Base-by-base conservation (phyloP, 148 eudicot genomes). In the Bassia scoparia region DNA sequence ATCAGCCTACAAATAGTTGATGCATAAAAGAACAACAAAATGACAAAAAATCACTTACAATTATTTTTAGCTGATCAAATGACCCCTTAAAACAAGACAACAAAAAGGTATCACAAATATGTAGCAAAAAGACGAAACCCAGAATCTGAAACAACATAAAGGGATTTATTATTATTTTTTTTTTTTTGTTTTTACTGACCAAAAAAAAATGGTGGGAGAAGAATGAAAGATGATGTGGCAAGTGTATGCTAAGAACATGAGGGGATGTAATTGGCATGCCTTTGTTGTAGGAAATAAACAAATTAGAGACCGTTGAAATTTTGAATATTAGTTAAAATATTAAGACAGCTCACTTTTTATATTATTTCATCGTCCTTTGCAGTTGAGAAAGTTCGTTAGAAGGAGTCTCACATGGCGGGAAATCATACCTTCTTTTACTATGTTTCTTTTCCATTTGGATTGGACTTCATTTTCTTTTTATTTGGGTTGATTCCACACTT, bases 301-400 rank as follows among this genome's bases (percentile, higher is more conserved):
- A 24, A 81, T 24, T 73, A 50, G 31, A 73, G 78, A 54, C 81
- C 84, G 81, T 81, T 77, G 81, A 77, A 81, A 54, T 60, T 38
- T 48, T 52, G 60, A 67, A 53, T 70, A 37, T 63, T 53, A 50
- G 73, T 76, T 24, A 44, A 68, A 15, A 34, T 37, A 5, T 34
- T 6, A 34, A 20, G 74, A 54, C 79, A 69, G 17, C 31, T 76
- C 48, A 7, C 1, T 30, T 59, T 18, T 59, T 16, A 15, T 14
- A 24, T 35, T 37, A 35, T 3, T 52, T 0, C 34, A 20, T 31
- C 2, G 44, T 30, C 20, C 3, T 37, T 7, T 41, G 46, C 46
- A 41, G 43, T n/a, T n/a, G 10, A 26, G 38, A 38, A 16, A 74
- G 65, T 66, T 74, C n/a, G 72, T 75, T 75, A 48, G 46, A 37